Base-by-base conservation (phyloP, 371 early-diverging fungal genomes). In the Mucor sp. region DNA sequence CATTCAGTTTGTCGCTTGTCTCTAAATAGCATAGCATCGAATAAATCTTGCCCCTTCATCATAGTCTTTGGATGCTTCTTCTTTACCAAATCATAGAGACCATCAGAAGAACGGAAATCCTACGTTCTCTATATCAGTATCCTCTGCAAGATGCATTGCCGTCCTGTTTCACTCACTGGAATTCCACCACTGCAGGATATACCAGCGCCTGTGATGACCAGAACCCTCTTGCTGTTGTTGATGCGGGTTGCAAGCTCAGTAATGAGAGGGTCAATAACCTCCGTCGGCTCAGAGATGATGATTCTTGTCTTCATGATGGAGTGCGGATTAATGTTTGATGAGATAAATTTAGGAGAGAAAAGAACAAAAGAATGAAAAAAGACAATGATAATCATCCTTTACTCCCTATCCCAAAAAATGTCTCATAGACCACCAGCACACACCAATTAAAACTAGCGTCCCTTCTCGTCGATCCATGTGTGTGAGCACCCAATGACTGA, bases 161-260 rank as follows among this genome's bases (percentile, higher is more conserved):
- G 58, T 93, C 12, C 12, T 35, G 33, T 28, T 7, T 32, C 23
- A 21, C 84, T 77, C 84, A 90, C 91, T 12, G 95, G 95, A 72
- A 97, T 97, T 37, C 97, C 97, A 67, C 91, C 85, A 70, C 88
- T 87, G 58, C 94, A 94, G 9, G 95, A 95, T 60, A 97, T 94
- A 27, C 98, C 98, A 27, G 98, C 98, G 4, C 98, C 97, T 6
- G 93, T 90, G 33, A 97, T 85, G 17, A 95, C 89, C 6, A 94
- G 83, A 8, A 86, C 85, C 59, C 91, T 82, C 69, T 87, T 91
- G 23, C 91, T 85, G 27, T 74, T 72, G n/a, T 85, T 75, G 58
- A 91, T 85, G 57, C 76, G 77, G 57, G 82, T 78, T 8, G 87
- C 84, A 9, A 87, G 74, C 30, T 78, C 74, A 23, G 76, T 68